Percentiles rank a stretch among this genome's conserved stretches.
phyloP scores from a whole-genome alignment of 1,284 basidiomycete species.

The Melampsora americana region DNA sequence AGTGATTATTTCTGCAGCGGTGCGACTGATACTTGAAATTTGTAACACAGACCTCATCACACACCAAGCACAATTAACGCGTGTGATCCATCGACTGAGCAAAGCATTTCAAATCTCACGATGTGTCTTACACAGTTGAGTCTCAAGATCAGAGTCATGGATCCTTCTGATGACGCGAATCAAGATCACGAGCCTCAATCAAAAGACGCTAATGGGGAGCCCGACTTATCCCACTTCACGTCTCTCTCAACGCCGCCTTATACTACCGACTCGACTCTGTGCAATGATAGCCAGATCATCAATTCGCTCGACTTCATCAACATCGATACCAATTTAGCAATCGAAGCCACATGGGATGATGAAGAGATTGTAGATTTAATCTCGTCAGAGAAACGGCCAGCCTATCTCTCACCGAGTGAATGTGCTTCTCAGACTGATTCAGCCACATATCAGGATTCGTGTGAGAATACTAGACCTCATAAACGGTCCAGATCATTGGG shows the following conservation, averaged over 20 bases:
- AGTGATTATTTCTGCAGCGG: no score
- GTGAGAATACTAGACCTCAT: neutral
- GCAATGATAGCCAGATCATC: conserved; percentile 19
- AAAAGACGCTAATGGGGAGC: neutral
- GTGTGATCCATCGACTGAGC: conserved; percentile 19
- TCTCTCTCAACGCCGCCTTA: conserved; percentile 2
- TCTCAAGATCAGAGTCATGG: conserved; percentile 32
- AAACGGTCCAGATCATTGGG: no score
- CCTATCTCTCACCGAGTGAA: neutral
- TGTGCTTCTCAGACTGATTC: neutral
- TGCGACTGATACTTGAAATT: no score
- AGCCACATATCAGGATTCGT: neutral
- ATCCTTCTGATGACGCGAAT: conserved; percentile 23
- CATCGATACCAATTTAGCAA: conserved; percentile 28
- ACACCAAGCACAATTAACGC: neutral
- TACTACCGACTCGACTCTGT: neutral
- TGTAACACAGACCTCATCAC: neutral
- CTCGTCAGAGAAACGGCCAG: neutral
- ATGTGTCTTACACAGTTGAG: conserved; percentile 38
- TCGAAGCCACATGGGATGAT: conserved; percentile 23
- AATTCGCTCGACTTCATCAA: conserved; percentile 32
- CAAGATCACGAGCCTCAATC: neutral
- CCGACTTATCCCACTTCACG: conserved; percentile 7
- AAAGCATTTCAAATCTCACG: conserved; percentile 20
- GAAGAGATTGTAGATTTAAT: conserved; percentile 35